A percentile compares a stretch with the other conserved stretches of the same genome.
phyloP scores from a whole-genome alignment of 2,329 filamentous ascomycete species.

The Aspergillus terreus region DNA sequence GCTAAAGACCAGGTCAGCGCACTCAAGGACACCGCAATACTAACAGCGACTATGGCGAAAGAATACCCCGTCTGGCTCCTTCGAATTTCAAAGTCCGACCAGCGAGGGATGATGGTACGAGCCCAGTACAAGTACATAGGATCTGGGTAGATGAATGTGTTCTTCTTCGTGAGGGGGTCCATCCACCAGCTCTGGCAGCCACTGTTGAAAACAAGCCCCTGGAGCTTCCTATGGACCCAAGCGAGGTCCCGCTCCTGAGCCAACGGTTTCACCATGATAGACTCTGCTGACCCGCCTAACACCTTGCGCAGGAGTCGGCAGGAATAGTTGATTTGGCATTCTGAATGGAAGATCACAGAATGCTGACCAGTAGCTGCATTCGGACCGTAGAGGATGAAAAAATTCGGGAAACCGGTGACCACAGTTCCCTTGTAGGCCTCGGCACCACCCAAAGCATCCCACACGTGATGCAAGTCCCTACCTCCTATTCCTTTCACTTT shows the following conservation, averaged over 20 bases:
- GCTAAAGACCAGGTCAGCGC: too few relatives aligned
- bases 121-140: slow-evolving; percentile 18
- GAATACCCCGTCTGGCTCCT: too few relatives aligned
- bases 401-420: slow-evolving; percentile 12
- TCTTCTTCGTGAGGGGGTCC: slow-evolving; percentile 14
- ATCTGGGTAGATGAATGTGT: slow-evolving; percentile 17
- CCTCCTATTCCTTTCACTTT: slow-evolving; percentile 23
- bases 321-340: slow-evolving; percentile 17
- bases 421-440: slow-evolving; percentile 25
- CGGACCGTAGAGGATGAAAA: slow-evolving; percentile 15
- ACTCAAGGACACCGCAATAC: too few relatives aligned
- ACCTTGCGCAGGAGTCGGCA: slow-evolving; percentile 11
- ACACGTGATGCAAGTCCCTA: slow-evolving; percentile 17
- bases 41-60: too few relatives aligned
- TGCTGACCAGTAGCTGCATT: slow-evolving; percentile 14
- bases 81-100: background rate
- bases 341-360: slow-evolving; percentile 17
- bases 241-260: slow-evolving; percentile 11
- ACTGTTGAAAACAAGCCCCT: slow-evolving; percentile 14
- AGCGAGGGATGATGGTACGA: slow-evolving; percentile 10
- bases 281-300: slow-evolving; percentile 2
- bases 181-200: slow-evolving; percentile 7
- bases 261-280: slow-evolving; percentile 11
- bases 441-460: slow-evolving; percentile 23
- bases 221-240: slow-evolving; percentile 13